Percentiles rank a stretch among this genome's conserved stretches.
These are phyloP conservation scores for Diutina neorugosa DNA, from an alignment of 1,139 yeast genomes.

Conservation along the genomic window DNA sequence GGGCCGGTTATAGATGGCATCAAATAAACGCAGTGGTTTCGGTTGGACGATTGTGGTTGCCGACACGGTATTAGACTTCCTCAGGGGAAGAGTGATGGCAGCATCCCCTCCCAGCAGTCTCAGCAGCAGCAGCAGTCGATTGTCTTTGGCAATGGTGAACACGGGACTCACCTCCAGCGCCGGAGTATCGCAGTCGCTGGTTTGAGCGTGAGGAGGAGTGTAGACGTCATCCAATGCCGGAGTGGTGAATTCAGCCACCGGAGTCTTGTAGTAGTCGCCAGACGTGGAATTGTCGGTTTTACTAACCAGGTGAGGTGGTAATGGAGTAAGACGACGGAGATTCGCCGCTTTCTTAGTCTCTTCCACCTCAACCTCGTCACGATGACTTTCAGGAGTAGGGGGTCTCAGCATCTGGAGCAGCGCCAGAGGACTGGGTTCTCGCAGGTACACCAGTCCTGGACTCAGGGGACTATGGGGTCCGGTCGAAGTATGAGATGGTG, in stretches of 20 bases:
- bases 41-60: neutral
- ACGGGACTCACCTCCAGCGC: neutral
- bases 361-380: no score
- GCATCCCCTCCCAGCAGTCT: neutral
- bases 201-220: neutral
- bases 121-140: neutral
- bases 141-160: neutral
- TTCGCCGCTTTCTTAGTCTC: neutral
- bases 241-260: neutral
- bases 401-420: neutral
- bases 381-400: neutral
- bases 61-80: neutral
- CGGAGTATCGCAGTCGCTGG: neutral
- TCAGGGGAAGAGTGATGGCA: neutral
- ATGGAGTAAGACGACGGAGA: neutral
- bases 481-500: neutral
- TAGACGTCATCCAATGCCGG: neutral
- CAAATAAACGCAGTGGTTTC: neutral
- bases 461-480: neutral
- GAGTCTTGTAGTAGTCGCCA: neutral
- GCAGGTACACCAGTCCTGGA: neutral
- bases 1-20: constrained; percentile 3
- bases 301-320: neutral
- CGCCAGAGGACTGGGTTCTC: neutral
- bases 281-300: neutral